Evolutionary conservation across 2,329 filamentous ascomycete genomes (phyloP), one percentile per base, ranked within the genome.

Genomic region (Colletotrichum sp.): DNA sequence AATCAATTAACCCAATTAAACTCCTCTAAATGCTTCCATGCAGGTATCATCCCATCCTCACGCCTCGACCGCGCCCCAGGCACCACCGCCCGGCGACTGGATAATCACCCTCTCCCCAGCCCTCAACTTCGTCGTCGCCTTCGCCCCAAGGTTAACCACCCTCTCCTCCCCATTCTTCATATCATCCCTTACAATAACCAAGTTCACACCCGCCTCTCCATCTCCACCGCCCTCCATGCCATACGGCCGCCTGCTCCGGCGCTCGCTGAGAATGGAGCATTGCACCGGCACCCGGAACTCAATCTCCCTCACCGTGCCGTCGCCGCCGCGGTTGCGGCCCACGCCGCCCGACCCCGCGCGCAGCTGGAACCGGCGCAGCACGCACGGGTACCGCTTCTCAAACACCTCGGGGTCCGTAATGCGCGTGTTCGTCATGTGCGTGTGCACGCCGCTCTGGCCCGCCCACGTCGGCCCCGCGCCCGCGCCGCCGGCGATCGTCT

Each of bases 401-500:
- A 96, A 94, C 8, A 96, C 90, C 82, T 97, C 95, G 0, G 93
- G 89, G 81, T 96, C 95, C 0, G 95, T 96, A 81, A 96, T 96
- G 16, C 94, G 90, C 5, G 95, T 96, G 83, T 97, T 97, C 8
- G 95, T 96, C 93, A 96, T 96, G 85, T 96, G 94, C 3, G 92
- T 94, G 82, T 96, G 94, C n/a, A 96, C 94, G 30, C 94, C 94
- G 68, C 88, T 92, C 13, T 93, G 93, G 49, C 95, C 95, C 76
- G 93, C 88, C 94, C 94, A 96, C 16, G 88, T 88, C 0, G 92
- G 90, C 0, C 94, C 94, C 0, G 95, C 95, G 32, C 95, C 95
- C 52, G 90, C 92, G 1, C 95, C 95, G 52, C 95, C 95, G 0
- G 93, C 93, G 78, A 97, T 96, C 8, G 95, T 96, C 84, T 97